Base-by-base conservation (phyloP, 768 basidiomycete genomes). In the Mrakia frigida region DNA sequence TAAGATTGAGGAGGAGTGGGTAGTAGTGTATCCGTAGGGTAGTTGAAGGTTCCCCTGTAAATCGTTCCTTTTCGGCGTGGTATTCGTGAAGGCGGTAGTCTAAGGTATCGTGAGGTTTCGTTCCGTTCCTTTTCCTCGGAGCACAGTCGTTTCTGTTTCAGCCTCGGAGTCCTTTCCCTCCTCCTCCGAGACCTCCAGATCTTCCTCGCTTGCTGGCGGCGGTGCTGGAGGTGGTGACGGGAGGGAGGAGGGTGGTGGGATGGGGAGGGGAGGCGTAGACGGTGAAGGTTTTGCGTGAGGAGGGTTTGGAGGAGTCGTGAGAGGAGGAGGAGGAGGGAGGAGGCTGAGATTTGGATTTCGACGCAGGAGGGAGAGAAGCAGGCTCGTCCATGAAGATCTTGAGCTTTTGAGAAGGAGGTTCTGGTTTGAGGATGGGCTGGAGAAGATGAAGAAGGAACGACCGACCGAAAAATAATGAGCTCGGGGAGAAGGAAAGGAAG, bases 351-450 rank as follows among this genome's bases (percentile, higher is more conserved):
- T 39, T 68, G 37, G 37, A 68, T 21, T 35, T 16, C 21, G 35
- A 21, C 10, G 14, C n/a, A n/a, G n/a, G 21, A 14, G 21, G 21
- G 39, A n/a, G 35, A n/a, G n/a, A n/a, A n/a, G n/a, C n/a, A n/a
- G 46, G 46, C 18, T 68, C 37, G 53, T 72, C 71, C 43, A 60
- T 46, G 50, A 72, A 72, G 46, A 72, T 72, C 37, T 60, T 53
- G 50, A 72, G 71, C 71, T 72, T 72, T 28, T 25, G 37, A 14
- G 53, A 53, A 37, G 52, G 33, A 31, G 31, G 21, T 53, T 53
- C 25, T 35, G 39, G 39, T 50, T 35, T 69, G 25, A 28, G 39
- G 31, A 72, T 28, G 21, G 71, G 37, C 71, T 72, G 52, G 16
- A 23, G 25, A 25, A 46, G 10, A n/a, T 1, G 11, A 25, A 50